Evolutionary conservation across 2,329 filamentous ascomycete species (phyloP), one percentile per base, ranked within the genome.

Genomic region (Diplodia sapinea): DNA sequence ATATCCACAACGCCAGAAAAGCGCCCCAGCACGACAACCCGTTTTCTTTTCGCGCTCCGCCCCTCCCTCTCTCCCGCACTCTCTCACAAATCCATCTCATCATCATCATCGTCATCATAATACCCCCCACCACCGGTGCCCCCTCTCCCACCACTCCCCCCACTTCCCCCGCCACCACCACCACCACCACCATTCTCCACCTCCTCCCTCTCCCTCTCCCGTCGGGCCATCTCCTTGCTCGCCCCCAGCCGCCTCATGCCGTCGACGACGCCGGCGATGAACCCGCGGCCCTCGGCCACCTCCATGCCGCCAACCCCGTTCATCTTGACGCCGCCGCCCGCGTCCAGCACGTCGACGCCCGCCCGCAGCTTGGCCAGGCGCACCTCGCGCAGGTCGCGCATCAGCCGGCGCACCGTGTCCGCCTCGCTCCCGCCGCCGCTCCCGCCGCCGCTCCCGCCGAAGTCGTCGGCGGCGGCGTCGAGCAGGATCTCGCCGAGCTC

Each of bases 261-360:
- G 77, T 98, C 94, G 70, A 98, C 89, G 2, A 97, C 92, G 0
- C 91, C 92, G 1, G 88, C 84, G 69, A 98, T 88, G 75, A 97
- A 96, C 0, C 88, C 89, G 73, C 94, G 86, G 66, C 89, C 91
- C 81, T 98, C 94, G 0, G 91, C 90, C 57, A 98, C 84, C 82
- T 99, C 95, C 90, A 98, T 93, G 2, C 92, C 92, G 2, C 95
- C 95, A 0, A 98, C 91, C 26, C 94, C 94, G 59, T 89, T 89
- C 76, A 91, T 82, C 67, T 91, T 87, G n/a, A 94, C 89, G 26
- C 89, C 88, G 3, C 88, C 88, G 9, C 86, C 90, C 23, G 86
- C 87, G 73, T 93, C 91, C 61, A 96, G 80, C 49, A 88, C 86
- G 47, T 88, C 86, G 15, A 92, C 89, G 70, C 90, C 91, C 43